Conservation (phyloP, 768 basidiomycete species). For the Serendipita sp. region DNA sequence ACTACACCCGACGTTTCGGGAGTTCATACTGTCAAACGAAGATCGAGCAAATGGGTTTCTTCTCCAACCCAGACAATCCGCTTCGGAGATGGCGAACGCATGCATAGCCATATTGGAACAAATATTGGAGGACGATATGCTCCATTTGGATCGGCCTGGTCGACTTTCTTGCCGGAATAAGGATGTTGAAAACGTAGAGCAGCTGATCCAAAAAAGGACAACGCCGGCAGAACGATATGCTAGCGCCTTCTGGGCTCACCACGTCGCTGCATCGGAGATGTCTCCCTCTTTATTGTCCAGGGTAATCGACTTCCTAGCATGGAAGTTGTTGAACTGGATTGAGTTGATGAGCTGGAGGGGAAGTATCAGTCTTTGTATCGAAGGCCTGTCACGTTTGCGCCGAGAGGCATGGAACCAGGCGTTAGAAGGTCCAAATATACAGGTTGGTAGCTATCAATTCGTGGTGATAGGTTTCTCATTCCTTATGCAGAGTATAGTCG, state of each 20-base stretch:
- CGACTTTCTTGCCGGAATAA: neutral
- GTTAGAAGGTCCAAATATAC: no score
- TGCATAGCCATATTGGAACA: neutral
- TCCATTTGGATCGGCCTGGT: neutral
- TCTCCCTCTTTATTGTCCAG: neutral
- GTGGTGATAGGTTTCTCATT: no score
- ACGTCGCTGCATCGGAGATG: neutral
- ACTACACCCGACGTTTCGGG: slow-evolving; percentile 2
- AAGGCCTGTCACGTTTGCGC: no score
- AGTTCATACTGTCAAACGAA: neutral
- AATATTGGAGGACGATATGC: neutral
- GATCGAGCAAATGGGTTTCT: slow-evolving; percentile 4
- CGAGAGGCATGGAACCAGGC: no score
- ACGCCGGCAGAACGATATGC: neutral
- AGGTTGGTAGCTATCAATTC: no score
- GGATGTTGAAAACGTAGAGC: neutral
- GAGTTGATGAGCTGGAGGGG: slow-evolving; percentile 4
- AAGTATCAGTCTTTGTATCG: neutral
- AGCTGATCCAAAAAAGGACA: neutral
- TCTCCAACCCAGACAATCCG: neutral
- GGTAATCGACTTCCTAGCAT: neutral
- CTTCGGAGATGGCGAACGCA: neutral
- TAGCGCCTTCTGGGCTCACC: neutral
- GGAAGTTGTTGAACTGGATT: neutral
- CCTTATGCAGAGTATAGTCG: no score